Evolutionary conservation across 495 filamentous ascomycete genomes (phyloP), one percentile per base, ranked within the genome.

Genomic region (Penicillium argentinense): DNA sequence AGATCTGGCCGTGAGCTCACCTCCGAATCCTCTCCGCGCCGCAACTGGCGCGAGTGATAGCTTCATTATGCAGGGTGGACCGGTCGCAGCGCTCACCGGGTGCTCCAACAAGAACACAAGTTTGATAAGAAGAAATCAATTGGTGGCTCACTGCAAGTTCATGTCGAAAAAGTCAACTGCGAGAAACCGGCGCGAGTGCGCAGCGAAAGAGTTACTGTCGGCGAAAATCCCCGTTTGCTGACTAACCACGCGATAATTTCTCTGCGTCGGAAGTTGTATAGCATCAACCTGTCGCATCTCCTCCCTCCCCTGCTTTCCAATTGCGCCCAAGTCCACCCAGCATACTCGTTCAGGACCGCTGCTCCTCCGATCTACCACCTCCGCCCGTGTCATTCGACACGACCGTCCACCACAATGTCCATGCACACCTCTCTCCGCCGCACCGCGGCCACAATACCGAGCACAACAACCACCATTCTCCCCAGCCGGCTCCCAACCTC

Each of bases 371-470:
- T 21, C 0, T 9, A 6, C 21, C 8, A 3, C 13, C 12, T 16
- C 17, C 1, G 11, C 9, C 14, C 23, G 32, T 40, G 27, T 26
- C 29, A 9, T 16, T 26, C 25, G 42, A 34, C 39, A 25, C 22
- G 9, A 13, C 47, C 33, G 9, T 24, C 37, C 11, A 22, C 25
- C 23, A 49, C 38, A 51, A 73, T 70, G 75, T 68, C 68, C 19
- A 53, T 73, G 60, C 60, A 56, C 54, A 59, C 47, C 30, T 56
- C 72, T 33, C 66, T 77, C 56, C 78, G 69, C 66, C 71, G 71
- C 62, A 58, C 63, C 33, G 57, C 64, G 55, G 59, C 62, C 55
- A 58, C 69, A 47, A 50, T 63, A 49, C 47, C 53, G 27, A 63
- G 45, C 51, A 55, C 57, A 49, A 63, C 60, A 50, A 55, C 53